Conservation (phyloP, 1,284 basidiomycete species). For the Cutaneotrichosporon cavernicola region DNA sequence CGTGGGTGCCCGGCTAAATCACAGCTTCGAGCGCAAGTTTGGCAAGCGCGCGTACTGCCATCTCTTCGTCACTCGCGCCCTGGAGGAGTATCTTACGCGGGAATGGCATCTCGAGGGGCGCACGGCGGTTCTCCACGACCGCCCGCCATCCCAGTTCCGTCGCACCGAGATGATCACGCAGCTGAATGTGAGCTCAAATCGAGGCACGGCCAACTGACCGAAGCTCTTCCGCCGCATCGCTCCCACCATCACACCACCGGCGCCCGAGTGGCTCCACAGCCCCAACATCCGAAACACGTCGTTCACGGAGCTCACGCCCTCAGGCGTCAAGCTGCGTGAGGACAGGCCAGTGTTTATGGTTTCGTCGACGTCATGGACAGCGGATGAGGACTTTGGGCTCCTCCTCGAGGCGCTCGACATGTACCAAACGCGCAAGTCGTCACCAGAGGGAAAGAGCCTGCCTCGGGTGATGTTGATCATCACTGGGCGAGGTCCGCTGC, state of each 20-base stretch:
- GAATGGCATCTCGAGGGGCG: slow-evolving; percentile 78
- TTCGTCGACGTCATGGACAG: slow-evolving; percentile 94
- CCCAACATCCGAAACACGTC: slow-evolving; percentile 40
- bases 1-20: not conserved
- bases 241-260: slow-evolving; percentile 33
- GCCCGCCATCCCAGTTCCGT: slow-evolving; percentile 79
- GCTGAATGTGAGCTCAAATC: slow-evolving; percentile 57
- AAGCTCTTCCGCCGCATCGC: slow-evolving; percentile 63
- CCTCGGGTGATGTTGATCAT: slow-evolving; percentile 80
- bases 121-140: slow-evolving; percentile 78
- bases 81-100: slow-evolving; percentile 68
- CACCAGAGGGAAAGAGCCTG: slow-evolving; percentile 48
- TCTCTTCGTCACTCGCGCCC: slow-evolving; percentile 88
- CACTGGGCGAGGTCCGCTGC: slow-evolving; percentile 87
- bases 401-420: slow-evolving; percentile 73
- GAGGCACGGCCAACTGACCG: slow-evolving; percentile 14
- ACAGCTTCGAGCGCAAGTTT: slow-evolving; percentile 77
- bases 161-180: slow-evolving; percentile 66
- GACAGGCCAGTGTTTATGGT: slow-evolving; percentile 84
- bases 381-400: slow-evolving; percentile 91
- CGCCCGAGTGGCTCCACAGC: slow-evolving; percentile 41
- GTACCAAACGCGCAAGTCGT: slow-evolving; percentile 33
- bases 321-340: slow-evolving; percentile 54
- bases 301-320: slow-evolving; percentile 33
- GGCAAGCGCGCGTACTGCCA: slow-evolving; percentile 81